phyloP scores from a whole-genome alignment of 2,329 filamentous ascomycete species.

The Colletotrichum euphorbiae region DNA sequence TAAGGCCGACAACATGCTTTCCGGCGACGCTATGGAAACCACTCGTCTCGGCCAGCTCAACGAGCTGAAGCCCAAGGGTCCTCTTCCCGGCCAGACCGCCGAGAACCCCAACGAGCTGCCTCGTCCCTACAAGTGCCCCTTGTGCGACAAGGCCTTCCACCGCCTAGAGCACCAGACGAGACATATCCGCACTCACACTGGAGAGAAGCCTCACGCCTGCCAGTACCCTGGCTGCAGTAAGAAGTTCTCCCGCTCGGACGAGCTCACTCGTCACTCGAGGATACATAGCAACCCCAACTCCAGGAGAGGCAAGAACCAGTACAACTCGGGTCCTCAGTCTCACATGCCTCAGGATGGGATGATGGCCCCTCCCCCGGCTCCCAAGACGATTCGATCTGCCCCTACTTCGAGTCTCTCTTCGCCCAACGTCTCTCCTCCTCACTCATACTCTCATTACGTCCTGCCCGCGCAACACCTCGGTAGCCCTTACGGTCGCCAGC shows the following conservation, averaged over 20 bases:
- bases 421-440: conserved; percentile 95
- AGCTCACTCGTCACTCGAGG: conserved; percentile 94
- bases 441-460: conserved; percentile 82
- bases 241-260: conserved; percentile 95
- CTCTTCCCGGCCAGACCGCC: conserved; percentile 69
- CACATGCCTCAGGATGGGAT: conserved; percentile 69
- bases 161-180: conserved; percentile 91
- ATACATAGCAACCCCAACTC: conserved; percentile 99
- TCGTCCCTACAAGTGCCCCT: conserved; percentile 96
- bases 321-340: conserved; percentile 50
- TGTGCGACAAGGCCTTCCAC: conserved; percentile 99
- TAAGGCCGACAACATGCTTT: conserved; percentile 34
- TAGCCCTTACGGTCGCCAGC: conserved; percentile 52
- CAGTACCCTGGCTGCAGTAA: conserved; percentile 96
- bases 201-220: conserved; percentile 98
- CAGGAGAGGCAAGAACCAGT: conserved; percentile 83
- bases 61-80: conserved; percentile 69
- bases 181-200: conserved; percentile 97
- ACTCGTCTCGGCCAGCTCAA: conserved; percentile 36
- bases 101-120: conserved; percentile 79
- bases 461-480: conserved; percentile 56
- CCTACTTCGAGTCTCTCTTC: conserved; percentile 88
- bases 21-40: conserved; percentile 34
- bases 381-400: conserved; percentile 87
- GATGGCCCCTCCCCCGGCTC: conserved; percentile 79